Percentiles rank a stretch among this genome's conserved stretches.
phyloP scores from a whole-genome alignment of 164 flowering plant species.

The Magnolia kwangsiensis region DNA sequence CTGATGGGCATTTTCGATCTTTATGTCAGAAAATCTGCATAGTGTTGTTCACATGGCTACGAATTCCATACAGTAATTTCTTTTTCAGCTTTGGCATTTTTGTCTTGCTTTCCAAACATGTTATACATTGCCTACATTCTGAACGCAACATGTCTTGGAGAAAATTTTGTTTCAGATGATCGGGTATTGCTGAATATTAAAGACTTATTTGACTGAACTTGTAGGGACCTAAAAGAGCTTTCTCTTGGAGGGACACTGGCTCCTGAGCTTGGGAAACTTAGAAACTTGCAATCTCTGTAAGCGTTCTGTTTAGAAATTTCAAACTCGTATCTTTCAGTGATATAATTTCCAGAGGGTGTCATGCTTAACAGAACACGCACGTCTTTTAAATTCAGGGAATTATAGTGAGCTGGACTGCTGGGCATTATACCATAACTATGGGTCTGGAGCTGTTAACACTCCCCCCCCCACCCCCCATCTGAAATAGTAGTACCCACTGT shows the following conservation, averaged over 20 bases:
- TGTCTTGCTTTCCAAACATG: not conserved
- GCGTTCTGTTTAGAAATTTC: slow-evolving; percentile 11
- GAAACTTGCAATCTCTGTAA: slow-evolving; percentile 67
- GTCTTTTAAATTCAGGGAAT: not conserved
- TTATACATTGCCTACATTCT: not conserved
- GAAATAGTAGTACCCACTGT: no score
- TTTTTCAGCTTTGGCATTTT: not conserved
- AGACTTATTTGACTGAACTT: slow-evolving; percentile 6
- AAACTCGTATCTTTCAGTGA: not conserved
- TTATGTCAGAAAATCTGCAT: not conserved
- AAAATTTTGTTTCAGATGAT: not conserved
- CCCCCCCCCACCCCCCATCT: no score
- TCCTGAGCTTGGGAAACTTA: slow-evolving; percentile 70
- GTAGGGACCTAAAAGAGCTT: slow-evolving; percentile 56
- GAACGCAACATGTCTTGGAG: not conserved
- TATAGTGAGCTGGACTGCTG: no score
- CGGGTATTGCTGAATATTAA: slow-evolving; percentile 2
- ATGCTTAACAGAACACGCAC: not conserved
- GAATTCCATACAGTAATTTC: not conserved
- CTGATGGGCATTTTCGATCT: not conserved
- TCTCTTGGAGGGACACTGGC: slow-evolving; percentile 61
- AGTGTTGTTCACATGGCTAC: not conserved
- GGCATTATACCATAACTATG: no score
- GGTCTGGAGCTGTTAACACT: no score
- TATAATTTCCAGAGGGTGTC: not conserved